Evolutionary conservation across 495 filamentous ascomycete genomes (phyloP).

Genomic region (Aspergillus nanangensis): DNA sequence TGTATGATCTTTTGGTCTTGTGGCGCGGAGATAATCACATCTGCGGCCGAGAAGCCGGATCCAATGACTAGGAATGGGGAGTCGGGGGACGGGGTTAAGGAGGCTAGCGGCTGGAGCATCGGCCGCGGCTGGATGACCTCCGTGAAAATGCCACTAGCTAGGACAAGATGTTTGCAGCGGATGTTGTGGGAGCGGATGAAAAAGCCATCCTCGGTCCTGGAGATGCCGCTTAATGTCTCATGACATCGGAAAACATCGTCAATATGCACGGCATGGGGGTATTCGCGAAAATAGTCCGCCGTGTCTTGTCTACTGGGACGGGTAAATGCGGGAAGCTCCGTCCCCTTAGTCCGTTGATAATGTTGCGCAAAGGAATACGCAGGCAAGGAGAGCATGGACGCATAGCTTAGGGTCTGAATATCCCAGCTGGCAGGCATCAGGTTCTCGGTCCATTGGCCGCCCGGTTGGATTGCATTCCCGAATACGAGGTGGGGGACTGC

Average conservation of each 20-base stretch:
- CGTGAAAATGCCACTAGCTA: conserved; percentile 63
- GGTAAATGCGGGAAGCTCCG: conserved; percentile 47
- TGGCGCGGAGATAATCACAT: conserved; percentile 55
- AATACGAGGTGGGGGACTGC: conserved; percentile 56
- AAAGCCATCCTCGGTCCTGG: conserved; percentile 46
- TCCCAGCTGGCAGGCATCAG: conserved; percentile 51
- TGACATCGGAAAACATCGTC: conserved; percentile 44
- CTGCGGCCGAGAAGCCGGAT: conserved; percentile 62
- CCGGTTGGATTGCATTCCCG: conserved; percentile 48
- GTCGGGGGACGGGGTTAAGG: conserved; percentile 16
- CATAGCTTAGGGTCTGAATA: conserved; percentile 59
- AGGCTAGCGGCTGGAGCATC: conserved; percentile 37
- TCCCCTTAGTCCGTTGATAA: conserved; percentile 34
- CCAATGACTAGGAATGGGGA: conserved; percentile 54
- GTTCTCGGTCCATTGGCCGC: conserved; percentile 64
- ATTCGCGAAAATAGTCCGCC: conserved; percentile 52
- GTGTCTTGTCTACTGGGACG: conserved; percentile 56
- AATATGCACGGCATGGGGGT: conserved; percentile 53
- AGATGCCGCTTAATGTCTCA: conserved; percentile 39
- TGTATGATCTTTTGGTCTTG: conserved; percentile 53
- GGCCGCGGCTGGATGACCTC: conserved; percentile 49
- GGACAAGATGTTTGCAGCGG: conserved; percentile 55
- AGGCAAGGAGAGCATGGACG: conserved; percentile 61
- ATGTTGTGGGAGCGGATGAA: conserved; percentile 49
- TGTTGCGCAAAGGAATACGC: conserved; percentile 59